A percentile compares a stretch with the other conserved stretches of the same genome.
Evolutionary conservation across 352 stramenopile genomes (phyloP).

Genomic region (Blastocystis sp.): DNA sequence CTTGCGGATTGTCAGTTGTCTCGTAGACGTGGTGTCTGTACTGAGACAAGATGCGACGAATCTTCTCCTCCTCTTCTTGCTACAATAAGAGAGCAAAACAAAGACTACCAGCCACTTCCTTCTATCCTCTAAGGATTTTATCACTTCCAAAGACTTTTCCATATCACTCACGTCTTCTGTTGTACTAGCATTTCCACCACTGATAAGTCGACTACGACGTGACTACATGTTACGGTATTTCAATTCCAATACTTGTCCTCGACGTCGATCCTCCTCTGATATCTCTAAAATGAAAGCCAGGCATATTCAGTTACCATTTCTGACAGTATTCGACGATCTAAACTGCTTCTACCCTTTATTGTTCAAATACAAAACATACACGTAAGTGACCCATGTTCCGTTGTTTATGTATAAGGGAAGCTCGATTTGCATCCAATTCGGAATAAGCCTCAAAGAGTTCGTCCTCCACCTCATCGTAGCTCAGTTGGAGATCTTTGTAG

Average conservation of each 20-base stretch:
- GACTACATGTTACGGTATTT: neutral
- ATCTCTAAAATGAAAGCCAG: neutral
- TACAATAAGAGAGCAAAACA: neutral
- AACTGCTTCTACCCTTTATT: slow-evolving; percentile 37
- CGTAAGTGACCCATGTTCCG: neutral
- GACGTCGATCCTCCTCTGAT: slow-evolving; percentile 4
- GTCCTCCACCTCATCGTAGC: slow-evolving; percentile 36
- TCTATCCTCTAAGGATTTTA: neutral
- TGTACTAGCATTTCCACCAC: neutral
- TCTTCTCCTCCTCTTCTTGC: neutral
- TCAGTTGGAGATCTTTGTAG: slow-evolving; percentile 38
- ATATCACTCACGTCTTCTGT: neutral
- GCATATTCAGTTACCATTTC: neutral
- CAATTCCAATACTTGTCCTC: neutral
- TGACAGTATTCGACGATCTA: neutral
- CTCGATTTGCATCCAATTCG: neutral
- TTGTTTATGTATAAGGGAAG: slow-evolving; percentile 6
- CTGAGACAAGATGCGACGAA: neutral
- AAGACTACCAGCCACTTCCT: neutral
- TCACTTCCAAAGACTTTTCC: neutral
- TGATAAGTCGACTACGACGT: neutral
- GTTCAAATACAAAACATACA: neutral
- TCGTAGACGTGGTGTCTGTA: slow-evolving; percentile 10
- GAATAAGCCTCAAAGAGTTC: slow-evolving; percentile 4
- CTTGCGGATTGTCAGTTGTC: neutral